Percentiles rank a stretch among this genome's conserved stretches.
Evolutionary conservation across 805 yeast genomes (phyloP).

Genomic region (Yamadazyma phyllophila): DNA sequence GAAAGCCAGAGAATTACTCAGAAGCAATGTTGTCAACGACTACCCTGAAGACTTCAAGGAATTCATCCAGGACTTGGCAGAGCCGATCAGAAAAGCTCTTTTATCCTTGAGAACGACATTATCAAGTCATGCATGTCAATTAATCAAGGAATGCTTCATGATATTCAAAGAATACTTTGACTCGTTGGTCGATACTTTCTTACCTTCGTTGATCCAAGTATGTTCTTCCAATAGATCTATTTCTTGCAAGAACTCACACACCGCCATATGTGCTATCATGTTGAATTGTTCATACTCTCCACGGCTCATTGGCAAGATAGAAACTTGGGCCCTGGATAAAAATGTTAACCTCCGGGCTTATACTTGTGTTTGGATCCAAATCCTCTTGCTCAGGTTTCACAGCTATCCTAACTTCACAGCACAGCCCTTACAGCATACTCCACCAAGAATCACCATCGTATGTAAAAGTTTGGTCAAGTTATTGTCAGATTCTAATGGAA

Average conservation of each 20-base stretch:
- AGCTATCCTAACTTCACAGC: conserved; percentile 18
- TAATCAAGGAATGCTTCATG: conserved; percentile 65
- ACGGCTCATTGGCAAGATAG: conserved; percentile 50
- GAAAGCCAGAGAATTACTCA: conserved; percentile 54
- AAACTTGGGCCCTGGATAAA: conserved; percentile 60
- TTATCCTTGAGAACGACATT: conserved; percentile 82
- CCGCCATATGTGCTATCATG: conserved; percentile 54
- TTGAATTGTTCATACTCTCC: conserved; percentile 52
- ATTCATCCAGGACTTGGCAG: conserved; percentile 32
- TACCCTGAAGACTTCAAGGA: conserved; percentile 39
- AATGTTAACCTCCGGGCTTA: conserved; percentile 68
- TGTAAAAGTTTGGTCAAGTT: conserved; percentile 53
- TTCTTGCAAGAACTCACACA: conserved; percentile 56
- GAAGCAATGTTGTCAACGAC: conserved; percentile 48
- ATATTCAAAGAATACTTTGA: conserved; percentile 41
- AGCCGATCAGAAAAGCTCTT: conserved; percentile 63
- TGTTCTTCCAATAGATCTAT: conserved; percentile 63
- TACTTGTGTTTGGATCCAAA: conserved; percentile 67
- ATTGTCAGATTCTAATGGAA: conserved; percentile 74
- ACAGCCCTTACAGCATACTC: conserved; percentile 4
- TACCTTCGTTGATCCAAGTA: conserved; percentile 49
- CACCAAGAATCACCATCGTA: conserved; percentile 12
- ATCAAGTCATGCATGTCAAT: conserved; percentile 69
- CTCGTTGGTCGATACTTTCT: conserved; percentile 47
- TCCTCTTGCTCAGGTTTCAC: conserved; percentile 54